These are phyloP conservation scores for Kockiozyma suomiensis DNA, from an alignment of 805 yeast species.

Conservation along the genomic window DNA sequence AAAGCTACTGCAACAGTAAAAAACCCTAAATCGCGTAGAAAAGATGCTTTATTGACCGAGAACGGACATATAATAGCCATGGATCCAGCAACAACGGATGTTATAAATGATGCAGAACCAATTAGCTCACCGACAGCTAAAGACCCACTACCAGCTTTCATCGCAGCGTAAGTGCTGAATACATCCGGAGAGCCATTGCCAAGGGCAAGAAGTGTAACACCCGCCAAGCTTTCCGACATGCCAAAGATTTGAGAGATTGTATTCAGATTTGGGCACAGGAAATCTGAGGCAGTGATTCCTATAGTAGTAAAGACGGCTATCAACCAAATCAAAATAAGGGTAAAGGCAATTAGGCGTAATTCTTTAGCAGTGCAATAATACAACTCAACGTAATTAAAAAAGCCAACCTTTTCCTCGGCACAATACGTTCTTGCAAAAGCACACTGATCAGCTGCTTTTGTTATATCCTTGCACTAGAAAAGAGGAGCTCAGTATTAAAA, in stretches of 20 bases:
- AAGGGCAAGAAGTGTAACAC: conserved; percentile 82
- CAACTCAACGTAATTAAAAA: conserved; percentile 33
- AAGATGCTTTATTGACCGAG: conserved; percentile 50
- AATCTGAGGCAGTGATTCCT: conserved; percentile 82
- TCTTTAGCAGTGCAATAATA: conserved; percentile 33
- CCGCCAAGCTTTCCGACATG: conserved; percentile 70
- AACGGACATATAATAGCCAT: conserved; percentile 73
- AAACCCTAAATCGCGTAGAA: conserved; percentile 63
- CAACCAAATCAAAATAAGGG: conserved; percentile 38
- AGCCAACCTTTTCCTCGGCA: conserved; percentile 20
- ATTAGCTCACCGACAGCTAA: conserved; percentile 88
- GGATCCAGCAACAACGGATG: conserved; percentile 76
- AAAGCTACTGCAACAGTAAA: conserved; percentile 56
- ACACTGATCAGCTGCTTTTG: conserved; percentile 29
- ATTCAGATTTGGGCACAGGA: conserved; percentile 75
- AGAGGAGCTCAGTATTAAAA: background rate
- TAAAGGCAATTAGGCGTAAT: conserved; percentile 21
- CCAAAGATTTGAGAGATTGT: conserved; percentile 62
- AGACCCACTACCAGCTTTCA: conserved; percentile 68
- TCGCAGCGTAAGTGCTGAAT: conserved; percentile 78
- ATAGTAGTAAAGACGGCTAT: conserved; percentile 59
- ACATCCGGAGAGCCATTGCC: conserved; percentile 95
- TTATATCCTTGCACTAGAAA: conserved; percentile 26
- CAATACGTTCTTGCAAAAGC: conserved; percentile 33
- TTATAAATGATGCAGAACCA: conserved; percentile 85